phyloP scores from a whole-genome alignment of 495 filamentous ascomycete species.

The Darksidea phi region DNA sequence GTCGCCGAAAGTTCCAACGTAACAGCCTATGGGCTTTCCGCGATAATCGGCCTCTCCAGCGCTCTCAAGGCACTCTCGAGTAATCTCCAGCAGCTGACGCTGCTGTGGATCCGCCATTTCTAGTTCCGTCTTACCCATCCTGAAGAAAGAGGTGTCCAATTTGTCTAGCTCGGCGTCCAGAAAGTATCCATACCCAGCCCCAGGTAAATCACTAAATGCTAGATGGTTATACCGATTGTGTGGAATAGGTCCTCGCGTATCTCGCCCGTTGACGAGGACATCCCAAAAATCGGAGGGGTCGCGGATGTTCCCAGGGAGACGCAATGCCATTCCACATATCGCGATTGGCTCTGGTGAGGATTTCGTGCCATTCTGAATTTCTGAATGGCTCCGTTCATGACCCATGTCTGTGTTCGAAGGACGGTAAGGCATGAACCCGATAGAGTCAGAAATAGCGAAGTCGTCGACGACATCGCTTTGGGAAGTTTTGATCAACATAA shows the following conservation, averaged over 20 bases:
- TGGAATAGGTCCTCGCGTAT: background rate
- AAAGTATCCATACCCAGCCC: background rate
- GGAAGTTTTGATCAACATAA: too few species aligned
- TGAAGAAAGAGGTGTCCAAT: constrained; percentile 2
- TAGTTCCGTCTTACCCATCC: background rate
- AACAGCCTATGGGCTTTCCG: background rate
- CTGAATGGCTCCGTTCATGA: too few species aligned
- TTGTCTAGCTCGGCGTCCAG: background rate
- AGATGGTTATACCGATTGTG: background rate
- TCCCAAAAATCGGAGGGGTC: constrained; percentile 10
- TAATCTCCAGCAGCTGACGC: background rate
- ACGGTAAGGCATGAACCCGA: too few species aligned
- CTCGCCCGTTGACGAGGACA: constrained; percentile 3
- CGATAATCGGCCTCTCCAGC: background rate
- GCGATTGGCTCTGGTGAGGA: too few species aligned
- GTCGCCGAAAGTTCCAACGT: background rate
- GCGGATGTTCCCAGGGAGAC: constrained; percentile 4
- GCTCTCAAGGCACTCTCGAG: background rate
- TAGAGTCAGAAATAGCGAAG: too few species aligned
- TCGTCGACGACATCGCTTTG: too few species aligned
- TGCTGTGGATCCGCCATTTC: background rate
- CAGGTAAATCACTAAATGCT: background rate
- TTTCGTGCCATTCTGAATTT: too few species aligned
- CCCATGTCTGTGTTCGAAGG: too few species aligned
- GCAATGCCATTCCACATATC: constrained; percentile 12